These are phyloP conservation scores for Penicillium sp. DNA, from an alignment of 2,329 filamentous ascomycete genomes.

Conservation along the genomic window DNA sequence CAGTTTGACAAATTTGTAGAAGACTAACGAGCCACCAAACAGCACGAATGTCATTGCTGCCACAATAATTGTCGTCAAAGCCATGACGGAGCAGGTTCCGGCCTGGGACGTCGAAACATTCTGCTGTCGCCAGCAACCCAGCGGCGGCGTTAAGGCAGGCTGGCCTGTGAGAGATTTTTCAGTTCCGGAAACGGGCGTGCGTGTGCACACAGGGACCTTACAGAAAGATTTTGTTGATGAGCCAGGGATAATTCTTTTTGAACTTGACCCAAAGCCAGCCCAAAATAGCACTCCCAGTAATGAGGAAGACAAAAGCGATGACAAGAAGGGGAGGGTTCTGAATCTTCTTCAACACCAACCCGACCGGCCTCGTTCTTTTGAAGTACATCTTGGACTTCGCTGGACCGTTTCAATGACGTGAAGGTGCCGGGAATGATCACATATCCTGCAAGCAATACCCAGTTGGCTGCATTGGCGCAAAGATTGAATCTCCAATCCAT, in stretches of 20 bases:
- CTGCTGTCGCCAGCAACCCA: slow-evolving; percentile 50
- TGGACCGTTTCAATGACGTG: slow-evolving; percentile 11
- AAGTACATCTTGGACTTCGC: slow-evolving; percentile 23
- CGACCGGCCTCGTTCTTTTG: slow-evolving; percentile 29
- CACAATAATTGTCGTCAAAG: slow-evolving; percentile 39
- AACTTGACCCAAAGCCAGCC: slow-evolving; percentile 46
- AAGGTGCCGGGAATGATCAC: slow-evolving; percentile 29
- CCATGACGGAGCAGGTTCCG: slow-evolving; percentile 47
- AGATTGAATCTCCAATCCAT: slow-evolving; percentile 50
- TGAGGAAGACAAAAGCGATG: slow-evolving; percentile 45
- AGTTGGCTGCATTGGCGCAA: slow-evolving; percentile 46
- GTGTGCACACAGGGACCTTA: slow-evolving; percentile 20
- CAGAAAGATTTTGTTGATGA: slow-evolving; percentile 52
- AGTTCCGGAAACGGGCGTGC: neutral
- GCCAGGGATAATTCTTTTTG: slow-evolving; percentile 53
- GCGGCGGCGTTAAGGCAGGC: slow-evolving; percentile 48
- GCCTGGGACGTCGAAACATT: slow-evolving; percentile 50
- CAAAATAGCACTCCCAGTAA: slow-evolving; percentile 42
- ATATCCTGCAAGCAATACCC: slow-evolving; percentile 53
- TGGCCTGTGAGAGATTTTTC: slow-evolving; percentile 19
- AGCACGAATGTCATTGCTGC: slow-evolving; percentile 25
- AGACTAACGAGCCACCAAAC: slow-evolving; percentile 27
- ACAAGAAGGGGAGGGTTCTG: slow-evolving; percentile 44
- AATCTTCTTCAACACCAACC: slow-evolving; percentile 32
- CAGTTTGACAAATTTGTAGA: slow-evolving; percentile 41